phyloP scores from a whole-genome alignment of 306 rosid species.

The Purshia tridentata region DNA sequence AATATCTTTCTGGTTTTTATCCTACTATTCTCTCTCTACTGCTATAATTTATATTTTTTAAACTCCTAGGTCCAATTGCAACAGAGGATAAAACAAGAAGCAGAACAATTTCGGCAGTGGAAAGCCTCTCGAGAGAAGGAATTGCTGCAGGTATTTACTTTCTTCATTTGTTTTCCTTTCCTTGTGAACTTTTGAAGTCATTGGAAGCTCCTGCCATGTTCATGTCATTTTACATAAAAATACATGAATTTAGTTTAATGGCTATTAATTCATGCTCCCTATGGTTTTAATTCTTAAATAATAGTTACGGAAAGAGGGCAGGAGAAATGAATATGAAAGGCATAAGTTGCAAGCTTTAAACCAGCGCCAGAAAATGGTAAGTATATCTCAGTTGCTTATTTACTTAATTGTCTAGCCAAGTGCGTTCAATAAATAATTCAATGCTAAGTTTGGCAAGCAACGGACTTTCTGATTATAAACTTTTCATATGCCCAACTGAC shows the following conservation, averaged over 20 bases:
- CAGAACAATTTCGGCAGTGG: constrained; percentile 99
- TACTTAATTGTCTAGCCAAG: constrained; percentile 14
- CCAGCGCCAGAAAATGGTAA: constrained; percentile 98
- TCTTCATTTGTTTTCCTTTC: background rate
- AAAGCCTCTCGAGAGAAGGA: constrained; percentile 99
- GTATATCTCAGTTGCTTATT: constrained; percentile 28
- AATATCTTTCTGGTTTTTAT: constrained; percentile 13
- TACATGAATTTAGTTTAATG: constrained; percentile 9
- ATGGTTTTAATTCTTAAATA: constrained; percentile 27
- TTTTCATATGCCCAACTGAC: background rate
- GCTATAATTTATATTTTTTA: constrained; percentile 2
- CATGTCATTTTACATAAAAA: background rate
- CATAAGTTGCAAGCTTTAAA: constrained; percentile 97
- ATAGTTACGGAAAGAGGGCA: constrained; percentile 93
- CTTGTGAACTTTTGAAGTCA: constrained; percentile 15
- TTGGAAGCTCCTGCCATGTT: constrained; percentile 8
- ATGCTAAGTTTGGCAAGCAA: constrained; percentile 3
- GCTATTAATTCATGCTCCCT: constrained; percentile 18
- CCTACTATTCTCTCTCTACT: constrained; percentile 1
- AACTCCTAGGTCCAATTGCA: constrained; percentile 84
- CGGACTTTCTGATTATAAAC: background rate
- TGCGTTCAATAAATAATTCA: background rate
- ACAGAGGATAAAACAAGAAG: constrained; percentile 96
- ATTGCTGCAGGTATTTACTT: constrained; percentile 71
- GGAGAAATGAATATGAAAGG: constrained; percentile 98